Conservation (phyloP, 2,329 filamentous ascomycete species). For the Ascocoryne sarcoides region DNA sequence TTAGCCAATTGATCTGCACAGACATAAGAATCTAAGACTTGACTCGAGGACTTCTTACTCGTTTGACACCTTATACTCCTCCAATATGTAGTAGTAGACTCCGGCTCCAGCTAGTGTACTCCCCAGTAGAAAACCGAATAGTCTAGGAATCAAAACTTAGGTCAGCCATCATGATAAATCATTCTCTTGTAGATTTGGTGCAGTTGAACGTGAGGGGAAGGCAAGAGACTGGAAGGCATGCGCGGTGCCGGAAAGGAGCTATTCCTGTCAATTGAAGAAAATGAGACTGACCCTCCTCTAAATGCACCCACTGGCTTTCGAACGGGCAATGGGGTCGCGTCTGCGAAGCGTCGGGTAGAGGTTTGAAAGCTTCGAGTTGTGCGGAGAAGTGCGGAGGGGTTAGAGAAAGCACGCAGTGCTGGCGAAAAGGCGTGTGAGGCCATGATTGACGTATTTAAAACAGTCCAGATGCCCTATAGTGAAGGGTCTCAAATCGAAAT, state of each 20-base stretch:
- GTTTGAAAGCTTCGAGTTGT: conserved; percentile 29
- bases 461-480: not conserved
- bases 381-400: conserved; percentile 20
- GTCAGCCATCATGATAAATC: no score
- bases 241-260: no score
- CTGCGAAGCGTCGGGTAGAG: conserved; percentile 31
- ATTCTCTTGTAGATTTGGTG: no score
- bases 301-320: conserved; percentile 63
- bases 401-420: conserved; percentile 30
- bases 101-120: conserved; percentile 68
- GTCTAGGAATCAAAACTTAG: conserved; percentile 38
- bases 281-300: conserved; percentile 51
- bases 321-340: conserved; percentile 38
- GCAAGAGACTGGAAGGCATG: no score
- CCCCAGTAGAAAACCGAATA: conserved; percentile 88
- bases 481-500: not conserved
- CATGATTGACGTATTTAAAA: conserved; percentile 27
- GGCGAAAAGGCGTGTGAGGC: conserved; percentile 34
- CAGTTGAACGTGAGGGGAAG: no score
- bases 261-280: not conserved
- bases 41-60: conserved; percentile 35
- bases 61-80: conserved; percentile 91
- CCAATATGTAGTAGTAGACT: conserved; percentile 86
- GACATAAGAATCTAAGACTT: no score
- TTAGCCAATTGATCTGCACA: no score